Evolutionary conservation across 176 grass and related monocot genomes (phyloP).

Genomic region (Carex myosuroides): DNA sequence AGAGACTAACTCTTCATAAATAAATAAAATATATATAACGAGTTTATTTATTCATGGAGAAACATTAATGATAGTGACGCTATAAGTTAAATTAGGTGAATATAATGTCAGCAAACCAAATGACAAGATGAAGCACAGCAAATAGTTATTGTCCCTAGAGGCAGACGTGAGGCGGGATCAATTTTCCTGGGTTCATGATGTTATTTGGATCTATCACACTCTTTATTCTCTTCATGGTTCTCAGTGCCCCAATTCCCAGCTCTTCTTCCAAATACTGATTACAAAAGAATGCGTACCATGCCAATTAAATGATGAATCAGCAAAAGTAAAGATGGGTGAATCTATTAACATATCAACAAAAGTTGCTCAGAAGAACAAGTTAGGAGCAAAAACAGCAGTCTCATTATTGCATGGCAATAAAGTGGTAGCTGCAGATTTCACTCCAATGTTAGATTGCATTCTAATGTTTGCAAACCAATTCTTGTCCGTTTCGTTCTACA

Average conservation of each 20-base stretch:
- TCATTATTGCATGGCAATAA: not conserved
- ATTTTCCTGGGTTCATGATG: constrained; percentile 96
- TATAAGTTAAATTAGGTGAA: not conserved
- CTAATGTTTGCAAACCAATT: not conserved
- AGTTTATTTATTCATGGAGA: not conserved
- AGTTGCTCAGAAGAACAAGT: not conserved
- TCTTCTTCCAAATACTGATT: constrained; percentile 95
- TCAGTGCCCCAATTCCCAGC: constrained; percentile 75
- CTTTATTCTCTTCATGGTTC: constrained; percentile 99
- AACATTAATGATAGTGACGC: not conserved
- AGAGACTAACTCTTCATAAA: not conserved
- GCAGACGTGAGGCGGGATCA: constrained; percentile 91
- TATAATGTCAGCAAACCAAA: not conserved
- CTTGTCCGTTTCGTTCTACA: too few relatives aligned
- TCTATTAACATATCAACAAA: not conserved
- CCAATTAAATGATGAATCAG: constrained; percentile 5
- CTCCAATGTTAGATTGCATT: not conserved
- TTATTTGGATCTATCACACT: constrained; percentile 76
- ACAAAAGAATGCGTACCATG: not conserved
- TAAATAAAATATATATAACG: not conserved
- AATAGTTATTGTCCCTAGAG: constrained; percentile 25
- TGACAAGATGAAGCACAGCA: not conserved
- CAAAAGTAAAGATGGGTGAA: not conserved
- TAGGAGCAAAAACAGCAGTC: not conserved
- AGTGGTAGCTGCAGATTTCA: not conserved